Evolutionary conservation across 1,284 basidiomycete genomes (phyloP).

Genomic region (Austropuccinia psidii): DNA sequence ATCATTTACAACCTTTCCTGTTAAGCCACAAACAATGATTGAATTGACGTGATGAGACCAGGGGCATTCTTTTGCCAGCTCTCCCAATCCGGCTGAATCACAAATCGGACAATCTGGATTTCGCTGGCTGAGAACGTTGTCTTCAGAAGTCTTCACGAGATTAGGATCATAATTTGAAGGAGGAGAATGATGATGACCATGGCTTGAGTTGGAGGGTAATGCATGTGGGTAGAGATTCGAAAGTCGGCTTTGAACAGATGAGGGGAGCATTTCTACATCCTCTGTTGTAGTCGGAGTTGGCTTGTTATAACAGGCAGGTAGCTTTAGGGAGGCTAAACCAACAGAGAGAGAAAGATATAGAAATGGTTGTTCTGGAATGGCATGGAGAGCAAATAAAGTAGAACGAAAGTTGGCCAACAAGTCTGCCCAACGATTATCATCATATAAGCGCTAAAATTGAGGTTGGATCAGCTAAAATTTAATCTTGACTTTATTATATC

Average conservation of each 20-base stretch:
- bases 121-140: not conserved
- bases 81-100: slow-evolving; percentile 20
- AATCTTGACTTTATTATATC: not conserved
- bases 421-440: slow-evolving; percentile 63
- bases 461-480: not conserved
- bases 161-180: slow-evolving; percentile 25
- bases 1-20: slow-evolving; percentile 26
- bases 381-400: slow-evolving; percentile 75
- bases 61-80: slow-evolving; percentile 31
- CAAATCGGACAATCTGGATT: slow-evolving; percentile 29
- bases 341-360: slow-evolving; percentile 78
- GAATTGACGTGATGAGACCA: slow-evolving; percentile 35
- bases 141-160: not conserved
- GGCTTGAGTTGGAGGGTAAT: not conserved
- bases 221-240: not conserved
- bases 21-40: slow-evolving; percentile 29
- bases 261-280: slow-evolving; percentile 28
- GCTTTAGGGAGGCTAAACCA: slow-evolving; percentile 75
- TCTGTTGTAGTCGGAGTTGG: not conserved
- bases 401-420: slow-evolving; percentile 69
- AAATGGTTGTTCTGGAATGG: slow-evolving; percentile 73
- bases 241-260: not conserved
- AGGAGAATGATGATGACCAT: not conserved
- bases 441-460: slow-evolving; percentile 64
- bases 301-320: slow-evolving; percentile 59